Conservation (phyloP, 305 asterid genomes). For the Rubia balearica region DNA sequence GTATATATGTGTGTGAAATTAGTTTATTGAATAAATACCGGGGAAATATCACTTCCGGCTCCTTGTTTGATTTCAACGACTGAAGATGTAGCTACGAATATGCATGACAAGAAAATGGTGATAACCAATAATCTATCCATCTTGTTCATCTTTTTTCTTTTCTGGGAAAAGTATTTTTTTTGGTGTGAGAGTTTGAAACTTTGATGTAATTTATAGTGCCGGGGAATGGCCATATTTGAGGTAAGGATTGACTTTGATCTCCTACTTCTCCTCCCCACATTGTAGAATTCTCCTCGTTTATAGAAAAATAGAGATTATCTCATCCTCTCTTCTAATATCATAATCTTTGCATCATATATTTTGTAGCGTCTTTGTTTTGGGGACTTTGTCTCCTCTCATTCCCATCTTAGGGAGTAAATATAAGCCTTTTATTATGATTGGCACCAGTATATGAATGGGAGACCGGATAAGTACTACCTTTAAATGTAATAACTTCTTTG, state of each 20-base stretch:
- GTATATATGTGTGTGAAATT: neutral
- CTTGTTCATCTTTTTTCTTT: neutral
- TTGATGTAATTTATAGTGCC: neutral
- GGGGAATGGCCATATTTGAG: neutral
- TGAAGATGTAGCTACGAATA: neutral
- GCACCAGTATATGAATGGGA: no score
- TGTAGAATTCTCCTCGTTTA: neutral
- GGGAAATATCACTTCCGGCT: neutral
- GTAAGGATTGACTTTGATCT: neutral
- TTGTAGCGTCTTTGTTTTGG: no score
- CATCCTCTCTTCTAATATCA: no score
- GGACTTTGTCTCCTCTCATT: no score
- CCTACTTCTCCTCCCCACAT: neutral
- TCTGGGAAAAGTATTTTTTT: neutral
- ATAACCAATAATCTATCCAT: neutral
- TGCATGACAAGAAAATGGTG: slow-evolving; percentile 1
- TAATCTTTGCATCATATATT: no score
- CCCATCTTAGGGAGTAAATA: no score
- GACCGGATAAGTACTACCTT: no score
- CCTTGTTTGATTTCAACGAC: neutral
- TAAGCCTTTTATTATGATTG: no score
- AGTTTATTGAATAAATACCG: neutral
- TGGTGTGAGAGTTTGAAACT: neutral
- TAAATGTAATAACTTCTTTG: no score
- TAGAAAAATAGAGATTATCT: neutral